Base-by-base conservation (phyloP, 148 eudicot species). In the Oxyria digyna region DNA sequence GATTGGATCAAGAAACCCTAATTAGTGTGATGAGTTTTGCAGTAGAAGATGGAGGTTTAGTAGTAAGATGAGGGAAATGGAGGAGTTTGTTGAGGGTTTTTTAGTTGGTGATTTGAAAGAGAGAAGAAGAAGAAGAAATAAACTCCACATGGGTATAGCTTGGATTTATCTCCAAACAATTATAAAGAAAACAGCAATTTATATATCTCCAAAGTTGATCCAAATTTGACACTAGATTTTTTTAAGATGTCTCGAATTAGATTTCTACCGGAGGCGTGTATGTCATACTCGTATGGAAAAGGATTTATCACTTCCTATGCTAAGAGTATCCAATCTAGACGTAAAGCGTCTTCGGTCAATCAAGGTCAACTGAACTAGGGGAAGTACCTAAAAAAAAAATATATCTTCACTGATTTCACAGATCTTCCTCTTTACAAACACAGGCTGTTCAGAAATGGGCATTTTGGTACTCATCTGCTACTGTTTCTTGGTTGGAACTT, bases 141-240 rank as follows among this genome's bases (percentile, higher is more conserved):
- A 73, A 74, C 67, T 42, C 74, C 81, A 86, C 84, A 82, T 86
- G 91, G 87, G 85, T 68, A 43, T 37, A 69, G 80, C 74, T 85
- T 80, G 86, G 83, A 83, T 72, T 78, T 81, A 74, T 81, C 72
- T 80, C 26, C 20, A 59, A 4, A 27, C 65, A 59, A 59, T 59
- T 59, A 59, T 59, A 13, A 31, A 23, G 5, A 55, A 55, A 55
- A 24, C 17, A 55, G 15, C 62, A 50, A n/a, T n/a, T n/a, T n/a
- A n/a, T n/a, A n/a, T n/a, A n/a, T n/a, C n/a, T n/a, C n/a, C n/a
- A n/a, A n/a, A n/a, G n/a, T n/a, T n/a, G n/a, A n/a, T n/a, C n/a
- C n/a, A n/a, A n/a, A n/a, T n/a, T n/a, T n/a, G n/a, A n/a, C n/a
- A n/a, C n/a, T n/a, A n/a, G n/a, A n/a, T n/a, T n/a, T n/a, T n/a